A percentile compares a stretch with the other conserved stretches of the same genome.
phyloP scores from a whole-genome alignment of 73 alveolate species.

The Tetrahymena borealis region DNA sequence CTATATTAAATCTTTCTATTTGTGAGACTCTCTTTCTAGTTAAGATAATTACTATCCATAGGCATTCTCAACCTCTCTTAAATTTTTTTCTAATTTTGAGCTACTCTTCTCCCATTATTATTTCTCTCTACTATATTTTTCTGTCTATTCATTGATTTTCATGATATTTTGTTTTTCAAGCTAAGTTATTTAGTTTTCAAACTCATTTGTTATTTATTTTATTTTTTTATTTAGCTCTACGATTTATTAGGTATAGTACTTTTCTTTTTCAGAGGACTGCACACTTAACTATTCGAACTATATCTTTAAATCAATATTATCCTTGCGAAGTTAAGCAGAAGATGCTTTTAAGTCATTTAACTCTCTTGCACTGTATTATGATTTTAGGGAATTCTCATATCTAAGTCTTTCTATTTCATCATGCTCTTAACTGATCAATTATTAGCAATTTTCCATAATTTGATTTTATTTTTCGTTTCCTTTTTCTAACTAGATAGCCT shows the following conservation, averaged over 20 bases:
- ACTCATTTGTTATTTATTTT: background rate
- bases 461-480: background rate
- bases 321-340: background rate
- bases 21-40: background rate
- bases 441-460: background rate
- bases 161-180: background rate
- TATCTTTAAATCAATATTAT: background rate
- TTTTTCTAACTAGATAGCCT: background rate
- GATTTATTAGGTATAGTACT: background rate
- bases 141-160: background rate
- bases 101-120: background rate
- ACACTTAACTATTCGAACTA: background rate
- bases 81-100: background rate
- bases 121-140: background rate
- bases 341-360: background rate
- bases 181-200: background rate
- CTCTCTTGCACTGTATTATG: background rate
- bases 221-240: background rate
- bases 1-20: background rate
- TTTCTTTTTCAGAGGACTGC: background rate
- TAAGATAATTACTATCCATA: background rate
- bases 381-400: background rate
- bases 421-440: background rate
- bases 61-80: background rate
- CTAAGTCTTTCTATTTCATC: background rate